Evolutionary conservation across 108 stramenopile genomes (phyloP), one percentile per base, ranked within the genome.

Genomic region (Mayamaea pseudoterrestris): DNA sequence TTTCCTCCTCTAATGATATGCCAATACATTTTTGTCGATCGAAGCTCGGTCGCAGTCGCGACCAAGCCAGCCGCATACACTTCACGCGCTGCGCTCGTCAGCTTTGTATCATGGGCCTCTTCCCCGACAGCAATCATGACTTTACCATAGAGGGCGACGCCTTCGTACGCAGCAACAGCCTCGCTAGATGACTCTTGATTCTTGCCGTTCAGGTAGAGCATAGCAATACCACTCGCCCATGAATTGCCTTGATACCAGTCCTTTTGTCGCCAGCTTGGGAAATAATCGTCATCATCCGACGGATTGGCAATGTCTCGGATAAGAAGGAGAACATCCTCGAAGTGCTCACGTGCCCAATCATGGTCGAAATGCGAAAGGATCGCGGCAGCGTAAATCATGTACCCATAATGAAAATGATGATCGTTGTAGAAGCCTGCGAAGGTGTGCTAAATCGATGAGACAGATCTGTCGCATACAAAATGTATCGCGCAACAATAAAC

Each of bases 101-200:
- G 66, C 13, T 74, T 59, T 1, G 40, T 0, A 43, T 68, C 54
- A 40, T 74, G 66, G 0, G 24, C 31, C 14, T 63, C 52, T 41
- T 61, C 28, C 42, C 41, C 42, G 2, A 16, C 35, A 29, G 29
- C 32, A 6, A 27, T 47, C 77, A 93, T 86, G 24, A 52, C 75
- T 40, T 68, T 52, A 48, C 94, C 91, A 57, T 66, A 95, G 18
- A 93, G 61, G 21, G 91, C 82, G 24, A 93, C 71, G 20, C 73
- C 85, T 47, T 95, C 92, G 54, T 90, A 93, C 1, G 88, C 83
- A 22, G 80, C 77, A 50, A 95, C 88, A 20, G 94, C 90, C 46
- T 95, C 94, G 22, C 82, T 83, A 18, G 71, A 61, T 20, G 85
- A 89, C 53, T 93, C 94, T 63, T 95, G 92, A 44, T 95, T 93